phyloP scores from a whole-genome alignment of 495 filamentous ascomycete species.

The Astrothelium subdiscretum region DNA sequence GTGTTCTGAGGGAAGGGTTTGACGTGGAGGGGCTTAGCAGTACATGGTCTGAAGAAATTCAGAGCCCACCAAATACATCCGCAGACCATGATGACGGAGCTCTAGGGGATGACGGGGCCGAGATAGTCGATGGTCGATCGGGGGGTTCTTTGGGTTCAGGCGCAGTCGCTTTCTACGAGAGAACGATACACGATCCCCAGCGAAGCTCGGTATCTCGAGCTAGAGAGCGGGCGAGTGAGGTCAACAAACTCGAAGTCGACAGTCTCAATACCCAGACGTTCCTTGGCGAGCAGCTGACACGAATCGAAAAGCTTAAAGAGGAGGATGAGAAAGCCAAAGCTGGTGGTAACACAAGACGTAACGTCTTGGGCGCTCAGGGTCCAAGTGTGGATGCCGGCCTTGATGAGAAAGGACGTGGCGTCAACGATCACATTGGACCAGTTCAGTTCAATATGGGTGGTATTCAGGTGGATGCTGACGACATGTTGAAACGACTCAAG shows the following conservation, averaged over 20 bases:
- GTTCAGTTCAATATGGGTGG: conserved; percentile 97
- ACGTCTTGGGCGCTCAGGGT: conserved; percentile 9
- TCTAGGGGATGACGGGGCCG: not conserved
- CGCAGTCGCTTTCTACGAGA: conserved; percentile 64
- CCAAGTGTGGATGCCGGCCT: conserved; percentile 16
- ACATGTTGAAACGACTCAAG: conserved; percentile 81
- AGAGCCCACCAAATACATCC: not conserved
- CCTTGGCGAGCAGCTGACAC: conserved; percentile 57
- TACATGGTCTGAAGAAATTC: conserved; percentile 5
- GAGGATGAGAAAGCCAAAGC: conserved; percentile 52
- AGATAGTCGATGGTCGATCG: not conserved
- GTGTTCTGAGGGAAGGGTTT: conserved; percentile 63
- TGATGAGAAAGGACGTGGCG: conserved; percentile 33
- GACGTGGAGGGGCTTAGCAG: conserved; percentile 1
- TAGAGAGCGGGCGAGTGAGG: conserved; percentile 34
- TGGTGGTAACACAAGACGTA: conserved; percentile 32
- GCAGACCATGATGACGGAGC: not conserved
- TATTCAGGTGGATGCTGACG: conserved; percentile 92
- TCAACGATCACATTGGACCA: conserved; percentile 85
- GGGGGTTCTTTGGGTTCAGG: conserved; percentile 28
- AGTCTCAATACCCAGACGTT: conserved; percentile 71
- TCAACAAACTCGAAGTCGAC: conserved; percentile 51
- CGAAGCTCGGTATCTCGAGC: conserved; percentile 42
- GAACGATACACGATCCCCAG: conserved; percentile 61
- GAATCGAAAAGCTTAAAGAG: conserved; percentile 45